These are phyloP conservation scores for Ustilago xerochloae DNA, from an alignment of 1,284 basidiomycete species.

Conservation along the genomic window DNA sequence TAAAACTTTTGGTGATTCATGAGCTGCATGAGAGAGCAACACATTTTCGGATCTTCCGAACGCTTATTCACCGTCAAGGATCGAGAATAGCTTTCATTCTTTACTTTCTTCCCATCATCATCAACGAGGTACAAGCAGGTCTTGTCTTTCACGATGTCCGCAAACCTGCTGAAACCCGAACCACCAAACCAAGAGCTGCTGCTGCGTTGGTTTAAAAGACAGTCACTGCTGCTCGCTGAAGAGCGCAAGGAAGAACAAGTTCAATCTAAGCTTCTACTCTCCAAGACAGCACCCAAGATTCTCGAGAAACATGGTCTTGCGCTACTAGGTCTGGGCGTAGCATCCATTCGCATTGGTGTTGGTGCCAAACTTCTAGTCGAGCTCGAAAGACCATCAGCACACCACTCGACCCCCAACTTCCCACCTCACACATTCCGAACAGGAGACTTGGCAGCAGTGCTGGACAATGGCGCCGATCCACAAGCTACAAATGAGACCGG, in stretches of 20 bases:
- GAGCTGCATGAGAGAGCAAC: background rate
- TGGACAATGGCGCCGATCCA: slow-evolving; percentile 72
- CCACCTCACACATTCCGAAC: slow-evolving; percentile 87
- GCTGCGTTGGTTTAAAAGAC: slow-evolving; percentile 77
- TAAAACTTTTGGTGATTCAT: background rate
- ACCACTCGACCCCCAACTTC: slow-evolving; percentile 78
- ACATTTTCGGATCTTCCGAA: too few species aligned
- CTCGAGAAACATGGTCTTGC: slow-evolving; percentile 88
- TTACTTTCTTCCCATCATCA: background rate
- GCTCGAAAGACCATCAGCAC: slow-evolving; percentile 83
- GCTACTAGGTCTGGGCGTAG: slow-evolving; percentile 78
- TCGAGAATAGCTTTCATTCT: too few species aligned
- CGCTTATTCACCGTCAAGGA: too few species aligned
- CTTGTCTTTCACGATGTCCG: slow-evolving; percentile 16
- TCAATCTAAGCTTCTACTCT: slow-evolving; percentile 80
- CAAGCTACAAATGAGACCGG: slow-evolving; percentile 25
- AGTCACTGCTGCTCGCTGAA: slow-evolving; percentile 76
- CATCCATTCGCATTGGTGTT: slow-evolving; percentile 79
- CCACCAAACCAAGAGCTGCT: slow-evolving; percentile 41
- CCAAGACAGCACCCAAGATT: slow-evolving; percentile 83
- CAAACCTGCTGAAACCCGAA: slow-evolving; percentile 30
- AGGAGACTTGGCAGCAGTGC: slow-evolving; percentile 85
- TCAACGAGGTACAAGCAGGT: slow-evolving; percentile 2
- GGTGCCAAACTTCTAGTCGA: slow-evolving; percentile 93
- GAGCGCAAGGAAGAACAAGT: slow-evolving; percentile 87